A percentile compares a stretch with the other conserved stretches of the same genome.
These are phyloP conservation scores for Mortierella sp. DNA, from an alignment of 371 early-diverging fungal genomes.

Conservation along the genomic window DNA sequence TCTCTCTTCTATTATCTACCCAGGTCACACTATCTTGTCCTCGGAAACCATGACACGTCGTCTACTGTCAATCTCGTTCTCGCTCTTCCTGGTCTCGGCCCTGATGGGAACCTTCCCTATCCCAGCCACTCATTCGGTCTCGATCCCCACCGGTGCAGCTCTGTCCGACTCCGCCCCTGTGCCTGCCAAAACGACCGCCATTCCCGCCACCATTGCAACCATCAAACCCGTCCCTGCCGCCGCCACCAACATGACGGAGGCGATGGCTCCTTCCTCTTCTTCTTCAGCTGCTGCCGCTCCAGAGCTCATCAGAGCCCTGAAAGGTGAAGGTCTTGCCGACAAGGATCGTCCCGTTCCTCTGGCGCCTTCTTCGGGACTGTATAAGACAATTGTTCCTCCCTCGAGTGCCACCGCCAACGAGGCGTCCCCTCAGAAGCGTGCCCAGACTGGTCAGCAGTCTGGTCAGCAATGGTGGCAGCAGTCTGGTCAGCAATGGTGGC, in stretches of 20 bases:
- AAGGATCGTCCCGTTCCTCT: background rate
- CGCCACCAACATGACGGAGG: background rate
- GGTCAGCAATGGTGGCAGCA: background rate
- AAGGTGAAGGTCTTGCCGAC: background rate
- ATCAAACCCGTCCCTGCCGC: background rate
- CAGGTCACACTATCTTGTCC: background rate
- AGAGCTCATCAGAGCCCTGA: background rate
- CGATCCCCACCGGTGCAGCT: background rate
- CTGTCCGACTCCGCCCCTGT: background rate
- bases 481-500: background rate
- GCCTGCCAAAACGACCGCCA: background rate
- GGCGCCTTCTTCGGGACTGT: background rate
- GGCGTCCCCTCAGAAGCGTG: background rate
- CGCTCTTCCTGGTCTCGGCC: slow-evolving; percentile 16
- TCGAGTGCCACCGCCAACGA: background rate
- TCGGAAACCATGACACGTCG: slow-evolving; percentile 6
- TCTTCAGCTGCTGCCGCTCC: background rate
- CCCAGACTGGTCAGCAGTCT: background rate
- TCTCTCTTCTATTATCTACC: background rate
- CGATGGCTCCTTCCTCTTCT: background rate
- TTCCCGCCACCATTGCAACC: background rate
- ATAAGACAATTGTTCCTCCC: background rate
- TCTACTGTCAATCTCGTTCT: slow-evolving; percentile 24
- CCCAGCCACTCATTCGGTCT: background rate
- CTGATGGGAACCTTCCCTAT: background rate